These are phyloP conservation scores for Bruguiera gymnorhiza DNA, from an alignment of 345 rosid genomes.

Conservation along the genomic window DNA sequence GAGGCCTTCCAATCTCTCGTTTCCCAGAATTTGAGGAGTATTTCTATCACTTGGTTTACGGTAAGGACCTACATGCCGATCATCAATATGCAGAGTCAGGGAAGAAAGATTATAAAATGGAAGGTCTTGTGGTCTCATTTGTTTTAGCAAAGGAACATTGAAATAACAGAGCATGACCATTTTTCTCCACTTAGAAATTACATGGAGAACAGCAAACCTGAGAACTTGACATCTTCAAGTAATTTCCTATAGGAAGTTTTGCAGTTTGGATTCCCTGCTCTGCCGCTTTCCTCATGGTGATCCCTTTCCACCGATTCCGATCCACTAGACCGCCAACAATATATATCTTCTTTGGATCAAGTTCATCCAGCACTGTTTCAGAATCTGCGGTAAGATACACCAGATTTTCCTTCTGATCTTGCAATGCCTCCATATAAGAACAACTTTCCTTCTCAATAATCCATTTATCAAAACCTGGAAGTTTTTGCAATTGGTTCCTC, in stretches of 20 bases:
- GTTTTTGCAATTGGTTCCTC: constrained; percentile 57
- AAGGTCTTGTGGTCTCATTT: background rate
- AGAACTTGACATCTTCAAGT: constrained; percentile 90
- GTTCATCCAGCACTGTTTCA: constrained; percentile 64
- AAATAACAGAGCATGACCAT: too few relatives aligned
- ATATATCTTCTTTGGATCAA: constrained; percentile 55
- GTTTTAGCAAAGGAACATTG: background rate
- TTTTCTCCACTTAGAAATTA: too few relatives aligned
- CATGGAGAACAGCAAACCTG: constrained; percentile 47
- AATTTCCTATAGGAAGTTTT: constrained; percentile 79
- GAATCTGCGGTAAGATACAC: constrained; percentile 94
- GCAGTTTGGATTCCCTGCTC: constrained; percentile 93
- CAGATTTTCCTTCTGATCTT: constrained; percentile 59
- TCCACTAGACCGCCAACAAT: constrained; percentile 91
- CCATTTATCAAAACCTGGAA: constrained; percentile 95
- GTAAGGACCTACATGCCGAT: constrained; percentile 60
- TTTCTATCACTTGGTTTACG: constrained; percentile 40
- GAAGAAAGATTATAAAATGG: background rate
- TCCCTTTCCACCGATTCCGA: constrained; percentile 87
- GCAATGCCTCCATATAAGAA: constrained; percentile 71
- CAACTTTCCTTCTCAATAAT: constrained; percentile 68
- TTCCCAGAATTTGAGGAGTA: constrained; percentile 67
- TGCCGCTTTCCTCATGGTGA: constrained; percentile 85
- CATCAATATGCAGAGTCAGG: background rate
- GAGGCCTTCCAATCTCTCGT: constrained; percentile 43